phyloP scores from a whole-genome alignment of 225 moss, liverwort and hornwort species.

The Pseudisothecium myosuroides region DNA sequence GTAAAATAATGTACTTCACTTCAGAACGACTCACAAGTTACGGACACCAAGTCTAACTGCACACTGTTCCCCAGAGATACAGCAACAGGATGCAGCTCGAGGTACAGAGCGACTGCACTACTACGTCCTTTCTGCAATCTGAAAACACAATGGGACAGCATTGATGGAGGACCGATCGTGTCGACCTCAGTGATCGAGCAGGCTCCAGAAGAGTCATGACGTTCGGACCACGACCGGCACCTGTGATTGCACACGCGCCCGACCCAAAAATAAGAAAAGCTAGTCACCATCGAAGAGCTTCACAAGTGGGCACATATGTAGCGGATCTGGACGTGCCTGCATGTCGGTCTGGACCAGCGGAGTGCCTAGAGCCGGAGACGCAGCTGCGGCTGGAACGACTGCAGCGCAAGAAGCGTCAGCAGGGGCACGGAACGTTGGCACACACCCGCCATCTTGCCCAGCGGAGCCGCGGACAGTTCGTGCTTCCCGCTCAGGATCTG shows the following conservation, averaged over 20 bases:
- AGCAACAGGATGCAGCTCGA: not conserved
- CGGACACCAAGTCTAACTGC: not conserved
- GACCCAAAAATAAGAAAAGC: not conserved
- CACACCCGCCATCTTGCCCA: not conserved
- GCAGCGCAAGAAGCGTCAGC: not conserved
- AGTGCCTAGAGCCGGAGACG: not conserved
- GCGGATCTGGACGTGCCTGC: not conserved
- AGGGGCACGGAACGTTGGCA: not conserved
- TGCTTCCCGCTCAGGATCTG: conserved; percentile 6
- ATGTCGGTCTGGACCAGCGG: not conserved
- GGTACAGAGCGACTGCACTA: not conserved
- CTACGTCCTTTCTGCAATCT: not conserved
- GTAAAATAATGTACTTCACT: not conserved
- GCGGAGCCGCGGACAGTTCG: not conserved
- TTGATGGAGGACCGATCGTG: not conserved
- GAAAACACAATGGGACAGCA: not conserved
- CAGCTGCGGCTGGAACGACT: not conserved
- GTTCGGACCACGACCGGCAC: not conserved
- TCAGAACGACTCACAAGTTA: not conserved
- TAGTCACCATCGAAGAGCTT: not conserved
- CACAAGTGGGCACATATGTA: not conserved
- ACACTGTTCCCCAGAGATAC: not conserved
- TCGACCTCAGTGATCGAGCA: not conserved
- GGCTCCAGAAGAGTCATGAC: not conserved
- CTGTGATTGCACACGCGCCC: not conserved